Evolutionary conservation across 148 eudicot species (phyloP).

Genomic region (Salicornia ramosissima): DNA sequence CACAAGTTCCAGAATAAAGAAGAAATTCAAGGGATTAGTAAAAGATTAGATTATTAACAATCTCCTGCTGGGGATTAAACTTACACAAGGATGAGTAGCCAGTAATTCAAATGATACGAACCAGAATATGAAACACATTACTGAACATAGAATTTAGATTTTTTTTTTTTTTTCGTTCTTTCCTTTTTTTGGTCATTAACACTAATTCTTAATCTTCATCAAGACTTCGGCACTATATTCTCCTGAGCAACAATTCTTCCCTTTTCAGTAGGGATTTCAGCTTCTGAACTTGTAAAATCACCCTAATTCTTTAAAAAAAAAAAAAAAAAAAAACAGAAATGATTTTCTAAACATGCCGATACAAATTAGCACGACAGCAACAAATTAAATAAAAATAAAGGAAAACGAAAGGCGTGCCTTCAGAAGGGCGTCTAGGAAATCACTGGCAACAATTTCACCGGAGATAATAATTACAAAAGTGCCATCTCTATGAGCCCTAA

Average conservation of each 20-base stretch:
- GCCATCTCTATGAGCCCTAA: constrained; percentile 72
- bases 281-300: no score
- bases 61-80: not conserved
- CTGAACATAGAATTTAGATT: no score
- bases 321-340: not conserved
- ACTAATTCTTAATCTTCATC: no score
- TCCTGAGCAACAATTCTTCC: no score
- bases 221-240: no score
- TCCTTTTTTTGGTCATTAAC: no score
- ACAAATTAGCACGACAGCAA: not conserved
- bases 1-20: not conserved
- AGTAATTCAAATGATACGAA: no score
- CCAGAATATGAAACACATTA: no score
- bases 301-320: not conserved
- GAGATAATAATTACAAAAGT: constrained; percentile 74
- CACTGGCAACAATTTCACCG: constrained; percentile 64
- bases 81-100: not conserved
- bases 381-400: not conserved
- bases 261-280: no score
- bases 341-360: not conserved
- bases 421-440: constrained; percentile 54
- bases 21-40: no score
- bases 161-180: no score
- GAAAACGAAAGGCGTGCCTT: constrained; percentile 40
- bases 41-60: not conserved